Evolutionary conservation across 495 filamentous ascomycete species (phyloP), one percentile per base, ranked within the genome.

Genomic region (Tuber indicum): DNA sequence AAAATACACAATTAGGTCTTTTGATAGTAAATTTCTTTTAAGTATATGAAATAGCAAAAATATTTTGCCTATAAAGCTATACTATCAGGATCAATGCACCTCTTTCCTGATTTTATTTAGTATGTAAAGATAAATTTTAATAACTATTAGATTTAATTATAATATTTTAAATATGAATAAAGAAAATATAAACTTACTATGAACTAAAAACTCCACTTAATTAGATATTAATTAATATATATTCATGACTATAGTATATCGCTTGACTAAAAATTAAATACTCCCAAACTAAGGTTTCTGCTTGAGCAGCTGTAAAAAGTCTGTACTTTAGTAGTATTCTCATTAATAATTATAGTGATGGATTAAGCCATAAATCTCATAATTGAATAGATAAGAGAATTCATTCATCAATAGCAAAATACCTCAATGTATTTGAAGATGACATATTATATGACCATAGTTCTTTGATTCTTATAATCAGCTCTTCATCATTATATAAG

Each of bases 1-100:
- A 77, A 2, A 73, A 39, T 0, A 77, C 72, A 44, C 72, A 74
- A 77, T 77, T 74, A 16, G 58, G 72, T n/a, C 44, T 58, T 23
- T 72, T 32, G 43, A 71, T 52, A 14, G 36, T 10, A 71, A 74
- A 77, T 8, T 39, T 0, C 4, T 70, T 70, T 43, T 70, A 0
- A 39, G 49, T 23, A 3, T 19, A 32, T 0, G 21, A 10, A 39
- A 42, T 23, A 9, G 66, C 70, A 26, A 72, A 41, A 19, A 16
- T 9, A n/a, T 46, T 46, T 46, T n/a, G 10, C 19, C 7, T 69
- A 23, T 6, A 23, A 36, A 47, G 70, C 23, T 7, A 45, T 43
- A 0, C 74, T 42, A 7, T 72, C 2, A 21, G 74, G n/a, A 52
- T 75, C 69, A 6, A 75, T 19, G n/a, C n/a, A n/a, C n/a, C n/a